Conservation (phyloP, 306 rosid species). For the Sechiopsis laciniata region DNA sequence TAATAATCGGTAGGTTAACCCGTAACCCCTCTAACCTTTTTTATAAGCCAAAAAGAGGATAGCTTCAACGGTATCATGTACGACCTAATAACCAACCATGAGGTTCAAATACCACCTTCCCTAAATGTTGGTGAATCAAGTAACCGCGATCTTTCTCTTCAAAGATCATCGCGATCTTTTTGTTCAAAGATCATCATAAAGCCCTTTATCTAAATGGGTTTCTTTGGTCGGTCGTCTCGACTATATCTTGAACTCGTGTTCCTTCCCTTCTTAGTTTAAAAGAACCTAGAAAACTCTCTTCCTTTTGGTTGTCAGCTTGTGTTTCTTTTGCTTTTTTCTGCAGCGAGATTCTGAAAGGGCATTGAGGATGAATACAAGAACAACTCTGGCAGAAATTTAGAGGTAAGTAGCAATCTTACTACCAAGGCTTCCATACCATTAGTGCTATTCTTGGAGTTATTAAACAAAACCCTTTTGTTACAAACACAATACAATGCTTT, state of each 20-base stretch:
- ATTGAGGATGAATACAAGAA: constrained; percentile 73
- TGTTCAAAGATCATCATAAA: no score
- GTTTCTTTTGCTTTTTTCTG: constrained; percentile 15
- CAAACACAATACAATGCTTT: no score
- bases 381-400: constrained; percentile 77
- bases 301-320: background rate
- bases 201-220: background rate
- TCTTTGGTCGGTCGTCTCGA: background rate
- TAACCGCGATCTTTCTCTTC: no score
- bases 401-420: constrained; percentile 31
- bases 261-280: background rate
- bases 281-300: background rate
- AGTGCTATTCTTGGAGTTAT: background rate
- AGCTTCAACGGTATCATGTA: no score
- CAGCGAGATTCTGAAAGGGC: constrained; percentile 67
- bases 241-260: background rate
- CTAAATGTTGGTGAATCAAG: no score
- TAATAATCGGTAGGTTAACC: no score
- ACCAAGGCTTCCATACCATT: background rate
- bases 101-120: no score
- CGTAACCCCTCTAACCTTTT: no score
- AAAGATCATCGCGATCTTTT: no score
- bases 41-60: no score
- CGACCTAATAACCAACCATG: no score
- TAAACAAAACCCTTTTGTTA: no score